These are phyloP conservation scores for Leishmania aethiopica DNA, from an alignment of 208 protist genomes.

Conservation along the genomic window DNA sequence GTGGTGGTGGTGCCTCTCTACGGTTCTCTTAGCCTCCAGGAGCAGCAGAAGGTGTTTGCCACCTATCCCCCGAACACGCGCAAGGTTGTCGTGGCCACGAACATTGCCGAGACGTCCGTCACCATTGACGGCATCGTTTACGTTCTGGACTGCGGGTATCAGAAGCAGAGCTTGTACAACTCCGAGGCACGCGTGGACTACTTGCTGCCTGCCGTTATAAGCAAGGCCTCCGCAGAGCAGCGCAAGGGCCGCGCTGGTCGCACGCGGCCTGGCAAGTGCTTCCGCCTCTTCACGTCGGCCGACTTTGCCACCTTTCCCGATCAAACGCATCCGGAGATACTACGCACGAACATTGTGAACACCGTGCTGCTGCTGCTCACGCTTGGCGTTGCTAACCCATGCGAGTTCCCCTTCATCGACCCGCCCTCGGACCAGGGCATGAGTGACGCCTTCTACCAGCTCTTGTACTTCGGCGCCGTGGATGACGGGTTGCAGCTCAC, in stretches of 20 bases:
- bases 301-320: slow-evolving; percentile 80
- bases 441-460: slow-evolving; percentile 95
- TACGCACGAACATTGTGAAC: slow-evolving; percentile 96
- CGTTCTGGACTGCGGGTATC: slow-evolving; percentile 99
- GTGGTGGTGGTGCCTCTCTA: slow-evolving; percentile 83
- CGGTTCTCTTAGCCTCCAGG: slow-evolving; percentile 66
- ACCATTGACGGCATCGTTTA: slow-evolving; percentile 99
- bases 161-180: slow-evolving; percentile 99
- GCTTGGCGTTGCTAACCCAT: slow-evolving; percentile 96
- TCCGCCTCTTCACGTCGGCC: slow-evolving; percentile 94
- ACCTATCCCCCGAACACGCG: slow-evolving; percentile 42
- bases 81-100: slow-evolving; percentile 98
- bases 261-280: slow-evolving; percentile 98
- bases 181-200: slow-evolving; percentile 96
- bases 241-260: slow-evolving; percentile 99
- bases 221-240: slow-evolving; percentile 98
- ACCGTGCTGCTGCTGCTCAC: slow-evolving; percentile 96
- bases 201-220: slow-evolving; percentile 98
- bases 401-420: slow-evolving; percentile 98
- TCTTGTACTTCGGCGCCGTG: slow-evolving; percentile 98
- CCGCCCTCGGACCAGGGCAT: slow-evolving; percentile 96
- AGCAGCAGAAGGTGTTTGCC: slow-evolving; percentile 84
- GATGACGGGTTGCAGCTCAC: slow-evolving; percentile 93
- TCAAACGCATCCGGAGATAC: slow-evolving; percentile 95
- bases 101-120: slow-evolving; percentile 99